Evolutionary conservation across 345 rosid genomes (phyloP).

Genomic region (Lepidium didymum): DNA sequence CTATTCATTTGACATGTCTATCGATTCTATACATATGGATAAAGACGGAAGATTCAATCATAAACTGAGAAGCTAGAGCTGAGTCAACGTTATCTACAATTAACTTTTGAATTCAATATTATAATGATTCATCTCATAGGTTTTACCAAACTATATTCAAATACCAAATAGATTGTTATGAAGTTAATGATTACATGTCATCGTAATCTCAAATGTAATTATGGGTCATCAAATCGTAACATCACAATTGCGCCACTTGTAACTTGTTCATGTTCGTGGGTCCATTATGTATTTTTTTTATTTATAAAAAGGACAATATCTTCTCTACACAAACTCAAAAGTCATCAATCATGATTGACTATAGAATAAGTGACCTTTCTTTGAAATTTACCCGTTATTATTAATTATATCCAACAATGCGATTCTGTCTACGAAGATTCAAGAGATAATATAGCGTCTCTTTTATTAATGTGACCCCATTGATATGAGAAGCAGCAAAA

Average conservation of each 20-base stretch:
- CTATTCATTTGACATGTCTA: too few species aligned
- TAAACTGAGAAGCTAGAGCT: background rate
- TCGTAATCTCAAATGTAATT: background rate
- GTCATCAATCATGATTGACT: slow-evolving; percentile 19
- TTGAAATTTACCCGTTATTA: background rate
- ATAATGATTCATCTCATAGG: background rate
- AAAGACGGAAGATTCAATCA: too few species aligned
- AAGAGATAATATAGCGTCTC: background rate
- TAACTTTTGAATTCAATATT: background rate
- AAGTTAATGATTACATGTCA: background rate
- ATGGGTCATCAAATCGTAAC: background rate
- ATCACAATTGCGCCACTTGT: slow-evolving; percentile 19
- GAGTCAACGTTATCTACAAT: background rate
- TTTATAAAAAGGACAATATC: too few species aligned
- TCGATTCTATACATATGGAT: too few species aligned
- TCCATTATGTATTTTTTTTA: too few species aligned
- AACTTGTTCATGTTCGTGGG: slow-evolving; percentile 3
- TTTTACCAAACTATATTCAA: background rate
- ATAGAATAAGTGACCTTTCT: slow-evolving; percentile 7
- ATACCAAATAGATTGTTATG: background rate
- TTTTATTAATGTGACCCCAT: background rate
- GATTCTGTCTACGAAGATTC: background rate
- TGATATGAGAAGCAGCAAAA: background rate
- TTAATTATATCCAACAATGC: slow-evolving; percentile 14
- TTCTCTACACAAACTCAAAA: slow-evolving; percentile 19